A percentile compares a stretch with the other conserved stretches of the same genome.
These are phyloP conservation scores for Lentinula lateritia DNA, from an alignment of 768 basidiomycete species.

Conservation along the genomic window DNA sequence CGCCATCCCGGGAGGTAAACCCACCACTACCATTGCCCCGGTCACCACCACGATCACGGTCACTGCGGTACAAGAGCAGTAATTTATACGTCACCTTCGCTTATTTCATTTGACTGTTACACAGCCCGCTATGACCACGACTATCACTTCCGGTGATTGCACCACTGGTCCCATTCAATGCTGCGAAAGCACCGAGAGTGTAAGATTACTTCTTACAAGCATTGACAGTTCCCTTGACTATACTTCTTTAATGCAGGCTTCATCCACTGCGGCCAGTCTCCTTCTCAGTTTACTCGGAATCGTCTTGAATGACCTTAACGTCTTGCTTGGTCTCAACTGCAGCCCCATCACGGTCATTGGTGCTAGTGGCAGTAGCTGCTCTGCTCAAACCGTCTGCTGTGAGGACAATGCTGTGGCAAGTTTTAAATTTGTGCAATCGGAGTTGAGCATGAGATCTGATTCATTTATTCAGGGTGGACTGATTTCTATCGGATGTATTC, in stretches of 20 bases:
- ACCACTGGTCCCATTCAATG: constrained; percentile 1
- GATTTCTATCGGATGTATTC: constrained; percentile 10
- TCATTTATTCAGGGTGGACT: constrained; percentile 8
- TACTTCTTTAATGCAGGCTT: not conserved
- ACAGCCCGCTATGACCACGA: not conserved
- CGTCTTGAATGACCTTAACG: not conserved
- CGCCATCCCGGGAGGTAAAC: not conserved
- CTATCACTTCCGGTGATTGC: not conserved
- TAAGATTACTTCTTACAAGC: not conserved
- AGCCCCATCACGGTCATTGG: constrained; percentile 6
- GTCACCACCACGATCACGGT: not conserved
- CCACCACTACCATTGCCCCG: not conserved
- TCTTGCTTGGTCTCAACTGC: constrained; percentile 4
- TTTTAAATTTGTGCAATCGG: not conserved
- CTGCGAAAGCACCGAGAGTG: not conserved
- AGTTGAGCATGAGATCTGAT: too few relatives aligned
- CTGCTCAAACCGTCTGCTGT: constrained; percentile 8
- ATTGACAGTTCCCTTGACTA: not conserved
- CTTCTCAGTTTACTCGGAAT: constrained; percentile 2
- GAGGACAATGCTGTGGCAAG: constrained; percentile 7
- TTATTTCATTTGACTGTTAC: not conserved
- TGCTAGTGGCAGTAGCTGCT: constrained; percentile 3
- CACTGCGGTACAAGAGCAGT: not conserved
- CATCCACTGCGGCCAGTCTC: not conserved
- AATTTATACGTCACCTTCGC: too few relatives aligned